Percentiles rank a stretch among this genome's conserved stretches.
These are phyloP conservation scores for Candida suzukii DNA, from an alignment of 805 yeast species.

Conservation along the genomic window DNA sequence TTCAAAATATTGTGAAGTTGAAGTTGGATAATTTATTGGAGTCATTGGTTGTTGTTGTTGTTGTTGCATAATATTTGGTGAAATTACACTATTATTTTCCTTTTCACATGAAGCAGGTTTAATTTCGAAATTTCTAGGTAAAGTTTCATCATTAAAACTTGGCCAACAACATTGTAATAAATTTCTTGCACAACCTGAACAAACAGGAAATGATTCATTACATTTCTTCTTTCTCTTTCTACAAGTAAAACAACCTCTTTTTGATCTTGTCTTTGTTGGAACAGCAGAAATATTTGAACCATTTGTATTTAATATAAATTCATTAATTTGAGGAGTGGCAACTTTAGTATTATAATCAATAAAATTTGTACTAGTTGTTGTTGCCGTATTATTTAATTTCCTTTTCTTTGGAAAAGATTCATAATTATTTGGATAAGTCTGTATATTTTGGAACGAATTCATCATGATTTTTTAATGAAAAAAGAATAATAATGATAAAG, in stretches of 20 bases:
- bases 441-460: constrained; percentile 4
- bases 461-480: too few relatives aligned
- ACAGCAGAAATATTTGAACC: background rate
- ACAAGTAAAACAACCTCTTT: constrained; percentile 30
- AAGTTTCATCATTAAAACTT: constrained; percentile 10
- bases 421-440: background rate
- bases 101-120: constrained; percentile 8
- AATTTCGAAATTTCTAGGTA: constrained; percentile 21
- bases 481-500: background rate
- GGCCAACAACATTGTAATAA: constrained; percentile 29
- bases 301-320: background rate
- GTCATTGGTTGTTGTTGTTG: background rate
- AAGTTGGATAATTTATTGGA: background rate
- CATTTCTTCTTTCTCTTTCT: constrained; percentile 31
- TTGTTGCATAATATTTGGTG: too few relatives aligned
- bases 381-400: background rate
- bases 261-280: constrained; percentile 18
- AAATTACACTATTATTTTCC: background rate
- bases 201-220: constrained; percentile 24
- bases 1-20: background rate
- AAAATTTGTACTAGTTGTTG: too few relatives aligned
- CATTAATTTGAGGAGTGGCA: background rate
- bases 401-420: background rate
- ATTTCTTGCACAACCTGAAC: constrained; percentile 28
- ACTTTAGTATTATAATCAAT: background rate